Evolutionary conservation across 257 asterid species (phyloP), one percentile per base, ranked within the genome.

Genomic region (Mitragyna speciosa): DNA sequence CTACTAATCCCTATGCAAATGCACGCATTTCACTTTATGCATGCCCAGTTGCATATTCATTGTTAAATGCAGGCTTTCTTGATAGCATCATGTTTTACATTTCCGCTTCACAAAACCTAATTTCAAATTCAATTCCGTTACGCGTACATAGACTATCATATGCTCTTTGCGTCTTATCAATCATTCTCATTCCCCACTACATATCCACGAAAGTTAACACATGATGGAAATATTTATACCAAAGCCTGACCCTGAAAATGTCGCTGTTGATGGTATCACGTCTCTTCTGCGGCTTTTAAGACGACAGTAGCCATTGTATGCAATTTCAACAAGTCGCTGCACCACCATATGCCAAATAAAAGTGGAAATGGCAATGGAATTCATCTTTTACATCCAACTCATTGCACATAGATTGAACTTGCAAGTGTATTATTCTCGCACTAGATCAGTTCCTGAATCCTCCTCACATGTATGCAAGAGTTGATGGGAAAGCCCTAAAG

Each of bases 401-500:
- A 59, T 59, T 33, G 36, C 16, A 9, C 30, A 16, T 10, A 51
- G 2, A 31, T 28, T 19, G 15, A 49, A 30, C 30, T 22, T 0
- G 39, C 43, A 45, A 3, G 11, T 10, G 77, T 33, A 16, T 49
- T 30, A 24, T 51, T 73, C 17, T 17, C 12, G 48, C 30, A 26
- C 15, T 11, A 41, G 16, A 24, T 39, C 49, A 2, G 51, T 11
- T 28, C n/a, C 33, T 22, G 39, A 36, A 11, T 8, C 41, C 41
- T 8, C 41, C 41, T 33, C 56, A 61, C 9, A 9, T 68, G 2
- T 4, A 36, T 2, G 51, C 7, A 14, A 36, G 33, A 7, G 2
- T 36, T 36, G 41, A 36, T 36, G 41, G 41, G 41, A 12, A 20
- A 20, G 47, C 31, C 80, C 77, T 76, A 81, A 59, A 95, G 90